A percentile compares a stretch with the other conserved stretches of the same genome.
These are phyloP conservation scores for Pholiota microspora DNA, from an alignment of 768 basidiomycete genomes.

Conservation along the genomic window DNA sequence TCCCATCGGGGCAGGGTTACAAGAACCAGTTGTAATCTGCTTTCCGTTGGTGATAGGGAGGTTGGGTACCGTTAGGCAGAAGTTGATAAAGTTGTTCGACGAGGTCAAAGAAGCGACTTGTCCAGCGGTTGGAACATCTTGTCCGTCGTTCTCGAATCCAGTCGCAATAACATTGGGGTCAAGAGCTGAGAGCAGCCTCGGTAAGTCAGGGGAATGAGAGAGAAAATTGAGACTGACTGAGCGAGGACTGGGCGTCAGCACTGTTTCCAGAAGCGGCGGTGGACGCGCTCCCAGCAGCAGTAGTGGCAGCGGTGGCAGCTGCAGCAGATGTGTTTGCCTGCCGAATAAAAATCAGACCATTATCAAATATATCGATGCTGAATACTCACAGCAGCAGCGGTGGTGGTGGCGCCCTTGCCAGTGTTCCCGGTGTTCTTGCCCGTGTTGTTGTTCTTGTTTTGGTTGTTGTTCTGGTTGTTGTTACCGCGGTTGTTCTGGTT, in stretches of 20 bases:
- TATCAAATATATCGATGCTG: neutral
- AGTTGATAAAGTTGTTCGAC: slow-evolving; percentile 65
- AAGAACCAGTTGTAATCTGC: slow-evolving; percentile 51
- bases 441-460: slow-evolving; percentile 11
- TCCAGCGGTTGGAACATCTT: slow-evolving; percentile 35
- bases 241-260: slow-evolving; percentile 42
- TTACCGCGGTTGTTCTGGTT: slow-evolving; percentile 13
- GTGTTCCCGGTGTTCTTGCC: slow-evolving; percentile 9
- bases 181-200: slow-evolving; percentile 21
- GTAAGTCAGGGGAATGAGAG: neutral
- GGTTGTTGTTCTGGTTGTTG: slow-evolving; percentile 13
- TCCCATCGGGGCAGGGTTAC: slow-evolving; percentile 63
- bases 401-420: slow-evolving; percentile 7
- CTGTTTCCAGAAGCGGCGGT: slow-evolving; percentile 20
- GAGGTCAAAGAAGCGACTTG: slow-evolving; percentile 55
- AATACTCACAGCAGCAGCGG: neutral
- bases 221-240: slow-evolving; percentile 27
- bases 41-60: slow-evolving; percentile 55
- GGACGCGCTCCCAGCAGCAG: slow-evolving; percentile 19
- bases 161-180: slow-evolving; percentile 48
- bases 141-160: slow-evolving; percentile 57
- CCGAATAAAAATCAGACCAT: neutral
- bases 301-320: slow-evolving; percentile 16
- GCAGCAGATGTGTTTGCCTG: slow-evolving; percentile 3
- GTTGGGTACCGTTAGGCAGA: slow-evolving; percentile 46